Evolutionary conservation across 495 filamentous ascomycete genomes (phyloP).

Genomic region (Penicillium cosmopolitanum): DNA sequence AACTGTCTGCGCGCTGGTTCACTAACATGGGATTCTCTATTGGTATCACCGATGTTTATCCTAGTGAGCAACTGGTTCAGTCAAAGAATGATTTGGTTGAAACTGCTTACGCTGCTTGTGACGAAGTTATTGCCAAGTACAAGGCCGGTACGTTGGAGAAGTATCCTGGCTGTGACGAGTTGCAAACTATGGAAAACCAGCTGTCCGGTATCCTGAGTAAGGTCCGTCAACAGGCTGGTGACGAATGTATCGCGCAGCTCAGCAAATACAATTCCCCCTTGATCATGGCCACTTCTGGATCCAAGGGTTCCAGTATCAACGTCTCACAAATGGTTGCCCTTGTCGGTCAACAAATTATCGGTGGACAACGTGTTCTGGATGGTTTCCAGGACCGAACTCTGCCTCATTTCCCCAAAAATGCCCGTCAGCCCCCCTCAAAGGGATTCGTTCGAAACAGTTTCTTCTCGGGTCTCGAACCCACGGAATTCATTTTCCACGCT

Average conservation of each 20-base stretch:
- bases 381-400: conserved; percentile 95
- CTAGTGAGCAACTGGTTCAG: conserved; percentile 64
- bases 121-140: conserved; percentile 81
- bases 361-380: conserved; percentile 88
- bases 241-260: conserved; percentile 86
- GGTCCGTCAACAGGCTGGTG: conserved; percentile 87
- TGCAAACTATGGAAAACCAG: conserved; percentile 87
- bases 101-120: conserved; percentile 78
- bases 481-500: conserved; percentile 97
- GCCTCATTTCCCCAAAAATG: conserved; percentile 93
- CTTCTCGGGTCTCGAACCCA: conserved; percentile 87
- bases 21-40: conserved; percentile 94
- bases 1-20: conserved; percentile 85
- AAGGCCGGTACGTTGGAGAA: conserved; percentile 78
- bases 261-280: conserved; percentile 91
- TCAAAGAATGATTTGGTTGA: conserved; percentile 77
- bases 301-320: conserved; percentile 96
- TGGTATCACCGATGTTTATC: conserved; percentile 91
- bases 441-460: conserved; percentile 98
- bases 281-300: conserved; percentile 96
- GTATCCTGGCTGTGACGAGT: conserved; percentile 83
- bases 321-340: conserved; percentile 98
- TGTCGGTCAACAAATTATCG: conserved; percentile 97
- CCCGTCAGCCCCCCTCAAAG: conserved; percentile 87
- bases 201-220: conserved; percentile 90